phyloP scores from a whole-genome alignment of 1,139 yeast genomes.

The Geotrichum fermentans region DNA sequence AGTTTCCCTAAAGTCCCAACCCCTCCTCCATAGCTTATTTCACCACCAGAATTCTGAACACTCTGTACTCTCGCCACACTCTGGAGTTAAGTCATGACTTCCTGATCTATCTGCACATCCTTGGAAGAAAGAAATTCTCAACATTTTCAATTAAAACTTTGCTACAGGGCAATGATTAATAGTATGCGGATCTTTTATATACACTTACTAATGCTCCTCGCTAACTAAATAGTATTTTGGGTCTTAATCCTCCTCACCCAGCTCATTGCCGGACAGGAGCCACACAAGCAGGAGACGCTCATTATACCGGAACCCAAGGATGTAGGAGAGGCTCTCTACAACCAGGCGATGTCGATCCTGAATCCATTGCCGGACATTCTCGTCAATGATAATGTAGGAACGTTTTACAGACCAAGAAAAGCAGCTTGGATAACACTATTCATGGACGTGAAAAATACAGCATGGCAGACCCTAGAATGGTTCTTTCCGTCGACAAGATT shows the following conservation, averaged over 20 bases:
- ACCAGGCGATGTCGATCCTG: conserved; percentile 12
- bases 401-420: conserved; percentile 14
- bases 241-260: background rate
- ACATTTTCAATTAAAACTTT: no score
- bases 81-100: no score
- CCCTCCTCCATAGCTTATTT: no score
- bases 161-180: background rate
- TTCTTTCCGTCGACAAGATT: background rate
- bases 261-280: background rate
- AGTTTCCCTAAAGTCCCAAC: no score
- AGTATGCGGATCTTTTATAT: background rate
- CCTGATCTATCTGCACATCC: no score
- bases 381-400: conserved; percentile 16
- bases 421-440: conserved; percentile 7
- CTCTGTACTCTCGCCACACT: no score
- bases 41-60: no score
- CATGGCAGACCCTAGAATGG: background rate
- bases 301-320: background rate
- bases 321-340: conserved; percentile 10
- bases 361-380: conserved; percentile 14
- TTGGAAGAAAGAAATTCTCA: no score
- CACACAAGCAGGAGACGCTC: background rate
- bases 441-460: conserved; percentile 1
- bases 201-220: background rate
- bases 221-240: conserved; percentile 5